phyloP scores from a whole-genome alignment of 2,329 filamentous ascomycete genomes.

The Nothophoma quercina region DNA sequence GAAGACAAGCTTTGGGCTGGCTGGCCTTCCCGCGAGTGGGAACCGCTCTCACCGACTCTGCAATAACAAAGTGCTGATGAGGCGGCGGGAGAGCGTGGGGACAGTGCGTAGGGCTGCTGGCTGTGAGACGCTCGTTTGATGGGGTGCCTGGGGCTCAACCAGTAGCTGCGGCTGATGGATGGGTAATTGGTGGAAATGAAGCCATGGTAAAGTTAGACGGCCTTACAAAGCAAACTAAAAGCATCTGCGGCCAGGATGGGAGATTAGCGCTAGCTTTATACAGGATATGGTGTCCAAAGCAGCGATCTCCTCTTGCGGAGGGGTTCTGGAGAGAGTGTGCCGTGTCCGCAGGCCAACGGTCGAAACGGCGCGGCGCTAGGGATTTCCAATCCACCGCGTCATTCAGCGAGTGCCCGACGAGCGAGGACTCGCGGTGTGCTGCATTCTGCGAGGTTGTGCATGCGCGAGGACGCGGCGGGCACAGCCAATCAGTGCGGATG shows the following conservation, averaged over 20 bases:
- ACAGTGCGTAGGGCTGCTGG: conserved; percentile 39
- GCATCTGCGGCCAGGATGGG: conserved; percentile 19
- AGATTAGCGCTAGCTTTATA: conserved; percentile 26
- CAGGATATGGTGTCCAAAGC: conserved; percentile 33
- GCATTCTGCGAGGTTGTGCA: conserved; percentile 31
- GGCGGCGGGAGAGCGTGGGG: conserved; percentile 35
- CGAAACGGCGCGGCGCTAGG: conserved; percentile 27
- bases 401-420: conserved; percentile 22
- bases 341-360: conserved; percentile 18
- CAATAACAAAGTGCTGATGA: conserved; percentile 41
- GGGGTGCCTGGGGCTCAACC: conserved; percentile 25
- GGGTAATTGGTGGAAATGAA: conserved; percentile 8
- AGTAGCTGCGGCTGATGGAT: conserved; percentile 24
- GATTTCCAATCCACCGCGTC: conserved; percentile 23
- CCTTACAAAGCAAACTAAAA: conserved; percentile 33
- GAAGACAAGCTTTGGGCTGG: conserved; percentile 37
- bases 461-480: conserved; percentile 29
- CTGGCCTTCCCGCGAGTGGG: conserved; percentile 23
- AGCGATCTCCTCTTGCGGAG: conserved; percentile 26
- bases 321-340: conserved; percentile 17
- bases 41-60: conserved; percentile 30
- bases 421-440: conserved; percentile 34
- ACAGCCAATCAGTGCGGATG: conserved; percentile 9
- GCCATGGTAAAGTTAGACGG: conserved; percentile 15
- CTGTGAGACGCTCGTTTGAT: conserved; percentile 31